Evolutionary conservation across 139 green algal genomes (phyloP).

Genomic region (Micromonas commoda): DNA sequence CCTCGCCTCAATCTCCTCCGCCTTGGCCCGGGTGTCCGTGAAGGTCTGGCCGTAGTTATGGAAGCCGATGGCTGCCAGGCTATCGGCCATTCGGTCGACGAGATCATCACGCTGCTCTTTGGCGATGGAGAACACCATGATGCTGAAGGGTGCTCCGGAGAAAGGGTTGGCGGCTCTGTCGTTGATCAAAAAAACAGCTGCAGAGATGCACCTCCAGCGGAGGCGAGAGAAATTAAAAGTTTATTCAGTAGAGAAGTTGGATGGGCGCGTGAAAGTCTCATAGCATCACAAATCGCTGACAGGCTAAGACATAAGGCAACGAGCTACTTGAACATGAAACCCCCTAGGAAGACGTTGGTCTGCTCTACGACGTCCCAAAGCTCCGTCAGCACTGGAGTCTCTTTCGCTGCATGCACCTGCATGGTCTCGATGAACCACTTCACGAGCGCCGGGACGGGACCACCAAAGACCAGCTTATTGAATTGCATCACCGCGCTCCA

Average conservation of each 20-base stretch:
- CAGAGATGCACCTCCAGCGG: neutral
- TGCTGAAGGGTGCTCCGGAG: neutral
- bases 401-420: neutral
- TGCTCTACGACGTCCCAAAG: neutral
- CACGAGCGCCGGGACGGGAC: neutral
- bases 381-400: neutral
- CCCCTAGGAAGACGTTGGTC: neutral
- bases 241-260: no score
- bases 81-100: neutral
- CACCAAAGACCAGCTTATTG: neutral
- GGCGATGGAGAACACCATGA: slow-evolving; percentile 7
- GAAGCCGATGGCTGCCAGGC: slow-evolving; percentile 5
- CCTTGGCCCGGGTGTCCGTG: neutral
- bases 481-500: slow-evolving; percentile 12
- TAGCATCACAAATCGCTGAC: no score
- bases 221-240: no score
- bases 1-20: slow-evolving; percentile 11
- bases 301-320: no score
- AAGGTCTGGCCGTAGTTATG: neutral
- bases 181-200: no score
- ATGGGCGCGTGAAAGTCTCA: no score
- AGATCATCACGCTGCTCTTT: slow-evolving; percentile 6
- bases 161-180: no score
- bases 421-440: slow-evolving; percentile 11
- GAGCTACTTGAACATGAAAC: neutral